Percentiles rank a stretch among this genome's conserved stretches.
Evolutionary conservation across 2,329 filamentous ascomycete genomes (phyloP).

Genomic region (Dactylellina leptospora): DNA sequence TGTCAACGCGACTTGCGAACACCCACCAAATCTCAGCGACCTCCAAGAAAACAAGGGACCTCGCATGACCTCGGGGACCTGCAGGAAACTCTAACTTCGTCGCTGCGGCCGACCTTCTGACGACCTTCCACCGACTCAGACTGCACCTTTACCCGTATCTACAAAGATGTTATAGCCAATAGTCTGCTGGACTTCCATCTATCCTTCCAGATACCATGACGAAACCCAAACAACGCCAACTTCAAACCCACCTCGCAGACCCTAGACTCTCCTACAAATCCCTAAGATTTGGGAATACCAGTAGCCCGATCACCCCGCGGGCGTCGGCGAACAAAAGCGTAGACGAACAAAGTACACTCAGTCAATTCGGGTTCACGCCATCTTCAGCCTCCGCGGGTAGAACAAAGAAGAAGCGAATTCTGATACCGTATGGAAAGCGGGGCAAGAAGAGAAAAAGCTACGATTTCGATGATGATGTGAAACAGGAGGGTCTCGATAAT

Average conservation of each 20-base stretch:
- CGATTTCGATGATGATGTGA: conserved; percentile 23
- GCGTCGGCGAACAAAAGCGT: background rate
- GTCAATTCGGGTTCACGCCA: conserved; percentile 45
- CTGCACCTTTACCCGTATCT: background rate
- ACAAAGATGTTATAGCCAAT: conserved; percentile 2
- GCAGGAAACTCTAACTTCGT: background rate
- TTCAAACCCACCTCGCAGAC: conserved; percentile 25
- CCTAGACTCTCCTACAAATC: conserved; percentile 27
- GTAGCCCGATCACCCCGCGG: background rate
- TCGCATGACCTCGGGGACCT: background rate
- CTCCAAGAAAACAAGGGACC: background rate
- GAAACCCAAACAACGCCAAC: conserved; percentile 12
- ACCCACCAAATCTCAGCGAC: background rate
- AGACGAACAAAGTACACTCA: conserved; percentile 40
- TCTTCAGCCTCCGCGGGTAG: background rate
- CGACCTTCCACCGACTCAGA: background rate
- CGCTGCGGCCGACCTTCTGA: background rate
- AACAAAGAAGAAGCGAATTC: conserved; percentile 18
- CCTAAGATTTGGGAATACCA: conserved; percentile 12
- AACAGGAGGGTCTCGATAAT: conserved; percentile 4
- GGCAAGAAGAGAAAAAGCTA: conserved; percentile 34
- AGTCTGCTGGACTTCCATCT: background rate
- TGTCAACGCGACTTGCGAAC: conserved; percentile 7
- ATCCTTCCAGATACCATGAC: conserved; percentile 15
- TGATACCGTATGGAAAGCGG: conserved; percentile 14